These are phyloP conservation scores for Camellia sinensis DNA, from an alignment of 148 eudicot genomes.

Conservation along the genomic window DNA sequence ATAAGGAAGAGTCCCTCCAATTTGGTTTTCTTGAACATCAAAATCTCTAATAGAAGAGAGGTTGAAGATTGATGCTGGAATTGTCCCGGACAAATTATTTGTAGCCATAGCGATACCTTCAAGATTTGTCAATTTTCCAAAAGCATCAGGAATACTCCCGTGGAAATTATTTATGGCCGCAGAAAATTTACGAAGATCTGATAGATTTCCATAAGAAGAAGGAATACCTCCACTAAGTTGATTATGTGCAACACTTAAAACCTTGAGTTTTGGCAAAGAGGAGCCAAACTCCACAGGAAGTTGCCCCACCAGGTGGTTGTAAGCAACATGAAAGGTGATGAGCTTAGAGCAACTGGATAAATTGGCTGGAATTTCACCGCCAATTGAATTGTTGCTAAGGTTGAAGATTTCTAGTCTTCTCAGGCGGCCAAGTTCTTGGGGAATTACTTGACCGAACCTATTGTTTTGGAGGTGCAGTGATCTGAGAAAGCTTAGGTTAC, in stretches of 20 bases:
- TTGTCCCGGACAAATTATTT: background rate
- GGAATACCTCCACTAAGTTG: too few relatives aligned
- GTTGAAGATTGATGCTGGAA: background rate
- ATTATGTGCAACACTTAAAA: background rate
- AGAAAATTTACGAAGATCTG: too few relatives aligned
- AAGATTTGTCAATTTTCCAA: too few relatives aligned
- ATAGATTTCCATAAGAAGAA: too few relatives aligned
- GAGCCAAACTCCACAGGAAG: background rate
- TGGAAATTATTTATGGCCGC: too few relatives aligned
- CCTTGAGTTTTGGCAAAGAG: conserved; percentile 17
- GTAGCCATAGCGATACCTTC: rapidly evolving
- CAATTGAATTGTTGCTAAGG: background rate
- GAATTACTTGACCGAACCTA: background rate
- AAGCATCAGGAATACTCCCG: too few relatives aligned
- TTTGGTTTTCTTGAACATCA: background rate
- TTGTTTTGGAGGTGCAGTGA: background rate
- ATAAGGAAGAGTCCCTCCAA: background rate
- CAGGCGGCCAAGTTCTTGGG: background rate
- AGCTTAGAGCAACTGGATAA: conserved; percentile 3
- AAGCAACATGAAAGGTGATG: too few relatives aligned
- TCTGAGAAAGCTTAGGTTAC: background rate
- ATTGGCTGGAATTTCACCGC: conserved; percentile 1
- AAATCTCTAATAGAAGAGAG: background rate
- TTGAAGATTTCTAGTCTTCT: background rate
- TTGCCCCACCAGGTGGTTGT: too few relatives aligned